phyloP scores from a whole-genome alignment of 352 stramenopile species.

The Phytopythium sindhum region DNA sequence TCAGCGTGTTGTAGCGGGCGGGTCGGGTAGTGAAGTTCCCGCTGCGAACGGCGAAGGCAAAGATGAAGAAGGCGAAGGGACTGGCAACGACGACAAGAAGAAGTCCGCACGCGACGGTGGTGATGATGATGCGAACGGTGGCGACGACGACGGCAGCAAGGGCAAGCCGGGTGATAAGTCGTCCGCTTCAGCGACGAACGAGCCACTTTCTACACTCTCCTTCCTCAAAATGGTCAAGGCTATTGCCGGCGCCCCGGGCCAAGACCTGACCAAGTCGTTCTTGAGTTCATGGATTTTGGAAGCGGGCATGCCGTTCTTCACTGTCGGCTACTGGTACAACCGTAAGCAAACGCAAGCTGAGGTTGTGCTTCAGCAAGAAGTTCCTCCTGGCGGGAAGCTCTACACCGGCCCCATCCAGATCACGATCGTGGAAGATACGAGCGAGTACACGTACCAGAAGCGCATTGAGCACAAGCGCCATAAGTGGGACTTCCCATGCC shows the following conservation, averaged over 20 bases:
- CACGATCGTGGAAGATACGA: slow-evolving; percentile 85
- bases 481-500: slow-evolving; percentile 85
- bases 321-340: slow-evolving; percentile 88
- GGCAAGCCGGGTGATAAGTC: slow-evolving; percentile 11
- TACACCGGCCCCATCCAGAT: slow-evolving; percentile 81
- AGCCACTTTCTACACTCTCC: slow-evolving; percentile 72
- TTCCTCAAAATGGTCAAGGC: slow-evolving; percentile 81
- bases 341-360: slow-evolving; percentile 85
- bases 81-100: slow-evolving; percentile 18
- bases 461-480: slow-evolving; percentile 81
- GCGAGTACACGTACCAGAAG: slow-evolving; percentile 78
- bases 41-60: slow-evolving; percentile 19
- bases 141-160: slow-evolving; percentile 11
- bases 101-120: slow-evolving; percentile 19
- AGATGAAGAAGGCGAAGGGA: slow-evolving; percentile 24
- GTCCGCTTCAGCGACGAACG: slow-evolving; percentile 13
- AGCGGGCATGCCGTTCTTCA: slow-evolving; percentile 83
- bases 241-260: slow-evolving; percentile 68
- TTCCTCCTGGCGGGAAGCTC: slow-evolving; percentile 73
- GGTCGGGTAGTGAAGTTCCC: slow-evolving; percentile 14
- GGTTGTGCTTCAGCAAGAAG: slow-evolving; percentile 79
- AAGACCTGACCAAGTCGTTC: slow-evolving; percentile 81
- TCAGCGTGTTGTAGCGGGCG: slow-evolving; percentile 68
- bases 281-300: slow-evolving; percentile 81
- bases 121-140: slow-evolving; percentile 36